Evolutionary conservation across 1,284 basidiomycete genomes (phyloP).

Genomic region (Puccinia sorghi): DNA sequence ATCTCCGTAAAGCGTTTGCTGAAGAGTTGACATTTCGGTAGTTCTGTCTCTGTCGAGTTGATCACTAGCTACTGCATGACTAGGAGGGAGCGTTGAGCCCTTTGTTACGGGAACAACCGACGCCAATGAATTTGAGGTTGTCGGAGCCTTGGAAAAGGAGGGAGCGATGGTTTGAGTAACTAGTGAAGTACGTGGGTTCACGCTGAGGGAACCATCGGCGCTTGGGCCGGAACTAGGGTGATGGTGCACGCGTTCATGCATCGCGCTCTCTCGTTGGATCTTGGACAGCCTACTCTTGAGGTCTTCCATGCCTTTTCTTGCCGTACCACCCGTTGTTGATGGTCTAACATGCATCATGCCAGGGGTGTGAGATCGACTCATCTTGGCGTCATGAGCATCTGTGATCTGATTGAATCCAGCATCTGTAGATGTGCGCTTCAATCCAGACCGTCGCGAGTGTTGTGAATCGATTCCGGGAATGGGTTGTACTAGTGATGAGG

Average conservation of each 20-base stretch:
- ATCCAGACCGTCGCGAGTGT: conserved; percentile 26
- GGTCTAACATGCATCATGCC: conserved; percentile 13
- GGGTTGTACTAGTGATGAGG: conserved; percentile 7
- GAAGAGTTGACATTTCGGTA: neutral
- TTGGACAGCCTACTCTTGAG: conserved; percentile 40
- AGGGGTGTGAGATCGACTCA: conserved; percentile 40
- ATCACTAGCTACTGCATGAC: neutral
- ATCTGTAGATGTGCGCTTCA: conserved; percentile 47
- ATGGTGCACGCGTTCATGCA: conserved; percentile 45
- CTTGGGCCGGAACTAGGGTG: neutral
- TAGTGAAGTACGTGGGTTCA: conserved; percentile 25
- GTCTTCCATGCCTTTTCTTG: conserved; percentile 38
- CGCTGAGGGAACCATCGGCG: conserved; percentile 16
- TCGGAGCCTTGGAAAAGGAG: conserved; percentile 2
- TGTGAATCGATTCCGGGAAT: conserved; percentile 20
- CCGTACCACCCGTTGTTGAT: conserved; percentile 16
- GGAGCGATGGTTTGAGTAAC: conserved; percentile 13
- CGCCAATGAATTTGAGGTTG: neutral
- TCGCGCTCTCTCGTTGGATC: conserved; percentile 46
- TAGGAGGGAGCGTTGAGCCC: conserved; percentile 9
- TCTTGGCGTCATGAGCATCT: conserved; percentile 46
- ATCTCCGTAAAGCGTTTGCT: neutral
- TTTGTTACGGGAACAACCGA: neutral
- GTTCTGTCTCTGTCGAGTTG: conserved; percentile 13
- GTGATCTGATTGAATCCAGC: conserved; percentile 42